A percentile compares a stretch with the other conserved stretches of the same genome.
These are phyloP conservation scores for Ceratocystis cacaofunesta DNA, from an alignment of 2,329 filamentous ascomycete genomes.

Conservation along the genomic window DNA sequence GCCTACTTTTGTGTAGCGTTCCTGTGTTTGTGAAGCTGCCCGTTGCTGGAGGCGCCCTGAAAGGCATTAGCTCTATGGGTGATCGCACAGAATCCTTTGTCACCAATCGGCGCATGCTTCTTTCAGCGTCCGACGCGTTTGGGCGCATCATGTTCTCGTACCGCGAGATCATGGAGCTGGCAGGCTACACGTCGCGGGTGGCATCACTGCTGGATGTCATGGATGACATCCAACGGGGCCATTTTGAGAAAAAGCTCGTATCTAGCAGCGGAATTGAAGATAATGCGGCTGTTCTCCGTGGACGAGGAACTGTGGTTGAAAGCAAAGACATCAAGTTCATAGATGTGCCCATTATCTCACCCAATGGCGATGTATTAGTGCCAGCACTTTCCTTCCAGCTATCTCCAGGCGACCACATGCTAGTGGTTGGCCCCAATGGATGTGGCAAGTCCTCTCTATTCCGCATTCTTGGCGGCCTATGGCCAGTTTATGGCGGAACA, in stretches of 20 bases:
- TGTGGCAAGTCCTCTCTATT: conserved; percentile 95
- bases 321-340: conserved; percentile 72
- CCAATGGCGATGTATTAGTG: conserved; percentile 87
- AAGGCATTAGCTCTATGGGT: conserved; percentile 46
- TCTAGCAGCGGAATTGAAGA: conserved; percentile 70
- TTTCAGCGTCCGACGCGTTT: conserved; percentile 90
- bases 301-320: conserved; percentile 68
- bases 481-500: conserved; percentile 92
- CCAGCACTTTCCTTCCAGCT: conserved; percentile 76
- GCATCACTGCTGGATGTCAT: conserved; percentile 84
- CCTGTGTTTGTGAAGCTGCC: conserved; percentile 93
- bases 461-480: conserved; percentile 86
- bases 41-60: conserved; percentile 31
- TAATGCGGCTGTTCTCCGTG: conserved; percentile 68
- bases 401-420: conserved; percentile 70
- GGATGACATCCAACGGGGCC: conserved; percentile 77
- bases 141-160: conserved; percentile 96
- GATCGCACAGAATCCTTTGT: conserved; percentile 67
- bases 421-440: conserved; percentile 92
- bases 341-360: conserved; percentile 88
- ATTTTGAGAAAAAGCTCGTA: conserved; percentile 92
- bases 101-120: conserved; percentile 79
- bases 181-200: conserved; percentile 87
- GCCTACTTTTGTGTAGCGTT: conserved; percentile 79
- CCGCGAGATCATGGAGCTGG: conserved; percentile 90